A percentile compares a stretch with the other conserved stretches of the same genome.
phyloP scores from a whole-genome alignment of 208 protist species.

The Leishmania turanica region DNA sequence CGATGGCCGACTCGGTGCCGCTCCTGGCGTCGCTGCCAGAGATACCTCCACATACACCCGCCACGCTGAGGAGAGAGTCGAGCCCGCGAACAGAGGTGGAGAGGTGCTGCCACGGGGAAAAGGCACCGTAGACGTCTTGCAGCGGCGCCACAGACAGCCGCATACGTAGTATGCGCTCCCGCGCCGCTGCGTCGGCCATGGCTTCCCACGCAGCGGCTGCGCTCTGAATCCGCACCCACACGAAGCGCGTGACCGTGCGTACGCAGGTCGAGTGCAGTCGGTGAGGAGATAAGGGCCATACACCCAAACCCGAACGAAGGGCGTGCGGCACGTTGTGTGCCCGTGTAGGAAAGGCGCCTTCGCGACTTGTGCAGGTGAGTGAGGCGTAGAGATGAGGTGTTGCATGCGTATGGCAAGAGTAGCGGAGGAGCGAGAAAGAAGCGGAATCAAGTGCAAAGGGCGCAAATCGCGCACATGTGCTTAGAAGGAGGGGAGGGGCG shows the following conservation, averaged over 20 bases:
- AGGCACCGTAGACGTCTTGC: constrained; percentile 21
- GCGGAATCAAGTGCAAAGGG: too few species aligned
- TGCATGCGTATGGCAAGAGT: not conserved
- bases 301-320: not conserved
- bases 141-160: not conserved
- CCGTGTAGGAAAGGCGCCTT: not conserved
- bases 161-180: constrained; percentile 11
- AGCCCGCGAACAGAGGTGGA: constrained; percentile 14
- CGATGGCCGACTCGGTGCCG: constrained; percentile 4
- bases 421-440: constrained; percentile 2
- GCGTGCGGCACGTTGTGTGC: not conserved
- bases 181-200: not conserved
- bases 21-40: not conserved
- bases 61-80: constrained; percentile 18
- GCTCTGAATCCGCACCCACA: constrained; percentile 4
- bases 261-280: not conserved
- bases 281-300: not conserved
- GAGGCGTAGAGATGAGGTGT: not conserved
- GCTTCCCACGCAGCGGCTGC: constrained; percentile 7
- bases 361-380: not conserved
- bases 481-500: not conserved
- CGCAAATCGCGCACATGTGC: not conserved
- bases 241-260: not conserved
- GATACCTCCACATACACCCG: constrained; percentile 11
- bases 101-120: constrained; percentile 25